Base-by-base conservation (phyloP, 2,329 filamentous ascomycete species). In the Colletotrichum sp. region DNA sequence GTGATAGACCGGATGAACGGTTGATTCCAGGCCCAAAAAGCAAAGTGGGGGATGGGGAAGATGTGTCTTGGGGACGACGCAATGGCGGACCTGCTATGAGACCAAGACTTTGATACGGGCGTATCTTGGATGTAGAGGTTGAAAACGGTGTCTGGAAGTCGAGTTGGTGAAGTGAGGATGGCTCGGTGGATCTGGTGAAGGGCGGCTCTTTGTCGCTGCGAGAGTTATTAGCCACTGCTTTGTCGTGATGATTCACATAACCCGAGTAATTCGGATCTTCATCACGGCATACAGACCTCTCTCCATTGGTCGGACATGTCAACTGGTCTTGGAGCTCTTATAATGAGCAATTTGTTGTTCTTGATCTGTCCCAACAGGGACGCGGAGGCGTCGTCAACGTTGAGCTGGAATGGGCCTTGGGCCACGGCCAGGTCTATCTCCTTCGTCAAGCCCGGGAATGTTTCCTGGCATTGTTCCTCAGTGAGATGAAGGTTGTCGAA, bases 41-140 rank as follows among this genome's bases (percentile, higher is more conserved):
- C 86, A 84, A 90, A 92, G 83, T 89, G 90, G 72, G 89, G 90
- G 83, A 91, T 88, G 6, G 89, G 80, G 82, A 89, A 91, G 74
- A 83, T 84, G 43, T 86, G 86, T 72, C 75, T 80, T 74, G 82
- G 82, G 6, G 75, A 74, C 6, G 76, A 57, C 0, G 86, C 84
- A 80, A 86, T 83, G 26, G 86, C 85, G 10, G 86, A 84, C 3
- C 87, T 86, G n/a, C 86, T 83, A 82, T 90, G 90, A 15, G 86
- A 86, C 81, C 87, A 87, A 4, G 86, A 82, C 8, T 84, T 82
- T n/a, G 85, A 79, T 48, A 83, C 81, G 34, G 88, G 87, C 60
- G 86, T 86, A 81, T 90, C 89, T 67, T 88, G 85, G 79, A 91
- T 86, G 80, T 87, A 87, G 78, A 92, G 84, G 58, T 88, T 84